Evolutionary conservation across 345 rosid genomes (phyloP).

Genomic region (Lagerstroemia speciosa): DNA sequence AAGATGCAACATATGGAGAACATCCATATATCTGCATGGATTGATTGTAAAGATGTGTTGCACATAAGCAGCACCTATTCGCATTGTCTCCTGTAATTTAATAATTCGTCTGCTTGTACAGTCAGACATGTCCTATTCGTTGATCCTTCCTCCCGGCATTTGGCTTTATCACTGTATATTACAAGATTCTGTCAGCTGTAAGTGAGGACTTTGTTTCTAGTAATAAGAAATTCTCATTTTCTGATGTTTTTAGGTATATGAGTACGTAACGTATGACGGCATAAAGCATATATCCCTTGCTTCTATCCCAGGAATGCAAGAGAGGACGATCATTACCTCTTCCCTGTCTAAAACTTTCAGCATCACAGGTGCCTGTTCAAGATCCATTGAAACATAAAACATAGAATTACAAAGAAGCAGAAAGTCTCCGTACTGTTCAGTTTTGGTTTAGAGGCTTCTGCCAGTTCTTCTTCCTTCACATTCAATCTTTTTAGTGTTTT

Average conservation of each 20-base stretch:
- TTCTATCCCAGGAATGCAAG: constrained; percentile 49
- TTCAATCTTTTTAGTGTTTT: not conserved
- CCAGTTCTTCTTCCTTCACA: not conserved
- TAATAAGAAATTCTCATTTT: not conserved
- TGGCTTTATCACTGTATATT: not conserved
- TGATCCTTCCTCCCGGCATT: not conserved
- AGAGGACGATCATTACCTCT: constrained; percentile 45
- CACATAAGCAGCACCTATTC: too few species aligned
- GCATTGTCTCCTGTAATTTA: not conserved
- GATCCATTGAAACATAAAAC: not conserved
- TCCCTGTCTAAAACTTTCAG: constrained; percentile 51
- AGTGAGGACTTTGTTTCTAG: not conserved
- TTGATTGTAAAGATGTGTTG: not conserved
- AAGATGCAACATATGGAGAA: too few species aligned
- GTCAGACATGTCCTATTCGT: not conserved
- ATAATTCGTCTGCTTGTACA: not conserved
- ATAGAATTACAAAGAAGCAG: not conserved
- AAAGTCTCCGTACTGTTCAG: not conserved
- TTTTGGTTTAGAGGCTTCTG: not conserved
- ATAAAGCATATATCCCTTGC: constrained; percentile 37
- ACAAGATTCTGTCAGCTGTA: not conserved
- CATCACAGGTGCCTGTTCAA: constrained; percentile 35
- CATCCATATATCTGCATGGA: too few species aligned
- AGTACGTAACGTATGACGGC: constrained; percentile 37
- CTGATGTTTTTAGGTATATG: constrained; percentile 25